phyloP scores from a whole-genome alignment of 2,329 filamentous ascomycete genomes.

The Exophiala calicioides region DNA sequence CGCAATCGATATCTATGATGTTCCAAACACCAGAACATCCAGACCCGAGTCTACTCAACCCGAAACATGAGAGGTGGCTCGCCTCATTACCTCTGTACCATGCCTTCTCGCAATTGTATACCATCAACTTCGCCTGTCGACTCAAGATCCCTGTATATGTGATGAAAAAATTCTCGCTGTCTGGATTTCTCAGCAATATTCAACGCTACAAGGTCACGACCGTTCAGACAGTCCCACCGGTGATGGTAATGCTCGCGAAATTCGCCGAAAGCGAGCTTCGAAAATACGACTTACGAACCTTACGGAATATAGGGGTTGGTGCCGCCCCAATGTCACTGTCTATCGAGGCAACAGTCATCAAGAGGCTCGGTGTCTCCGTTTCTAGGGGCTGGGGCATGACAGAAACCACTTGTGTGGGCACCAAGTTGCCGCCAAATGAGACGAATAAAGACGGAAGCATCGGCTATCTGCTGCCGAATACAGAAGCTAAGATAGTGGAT shows the following conservation, averaged over 20 bases:
- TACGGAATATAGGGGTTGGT: constrained; percentile 53
- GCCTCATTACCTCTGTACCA: constrained; percentile 52
- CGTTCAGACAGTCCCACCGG: constrained; percentile 62
- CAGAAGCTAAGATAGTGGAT: constrained; percentile 60
- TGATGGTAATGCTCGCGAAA: constrained; percentile 62
- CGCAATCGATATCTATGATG: constrained; percentile 61
- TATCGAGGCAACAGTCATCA: constrained; percentile 53
- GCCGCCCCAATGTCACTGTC: constrained; percentile 61
- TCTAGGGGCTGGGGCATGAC: constrained; percentile 59
- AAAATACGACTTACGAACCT: constrained; percentile 59
- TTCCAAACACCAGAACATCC: constrained; percentile 67
- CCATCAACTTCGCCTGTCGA: constrained; percentile 59
- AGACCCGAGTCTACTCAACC: constrained; percentile 52
- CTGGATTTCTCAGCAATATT: constrained; percentile 56
- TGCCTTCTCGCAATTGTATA: constrained; percentile 50
- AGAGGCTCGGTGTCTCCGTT: constrained; percentile 53
- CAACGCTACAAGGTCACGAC: constrained; percentile 53
- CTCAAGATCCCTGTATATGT: constrained; percentile 64
- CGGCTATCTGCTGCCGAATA: constrained; percentile 47
- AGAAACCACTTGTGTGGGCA: constrained; percentile 49
- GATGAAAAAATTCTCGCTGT: constrained; percentile 63
- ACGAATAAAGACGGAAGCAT: constrained; percentile 54
- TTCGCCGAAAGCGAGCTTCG: constrained; percentile 54
- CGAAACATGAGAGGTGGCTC: constrained; percentile 47
- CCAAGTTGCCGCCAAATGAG: constrained; percentile 38